Evolutionary conservation across 805 yeast genomes (phyloP).

Genomic region (Yarrowia sp.): DNA sequence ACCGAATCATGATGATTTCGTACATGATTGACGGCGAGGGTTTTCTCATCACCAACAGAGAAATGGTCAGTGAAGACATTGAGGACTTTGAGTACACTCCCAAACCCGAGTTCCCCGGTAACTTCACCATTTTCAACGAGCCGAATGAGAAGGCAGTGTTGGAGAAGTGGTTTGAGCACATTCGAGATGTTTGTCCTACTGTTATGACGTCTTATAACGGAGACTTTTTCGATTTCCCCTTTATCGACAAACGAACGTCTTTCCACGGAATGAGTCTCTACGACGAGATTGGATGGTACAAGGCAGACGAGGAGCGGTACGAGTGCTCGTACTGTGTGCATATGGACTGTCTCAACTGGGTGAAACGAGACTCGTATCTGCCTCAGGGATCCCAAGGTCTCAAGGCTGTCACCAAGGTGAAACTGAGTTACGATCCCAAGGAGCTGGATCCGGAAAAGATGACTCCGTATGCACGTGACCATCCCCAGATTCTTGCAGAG

Average conservation of each 20-base stretch:
- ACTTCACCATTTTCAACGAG: conserved; percentile 89
- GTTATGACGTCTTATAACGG: conserved; percentile 99
- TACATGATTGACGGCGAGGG: conserved; percentile 99
- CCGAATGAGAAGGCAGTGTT: conserved; percentile 78
- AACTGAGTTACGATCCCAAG: conserved; percentile 93
- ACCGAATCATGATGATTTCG: conserved; percentile 98
- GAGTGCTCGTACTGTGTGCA: conserved; percentile 91
- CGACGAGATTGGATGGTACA: conserved; percentile 91
- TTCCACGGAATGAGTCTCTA: conserved; percentile 87
- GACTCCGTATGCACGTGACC: conserved; percentile 96
- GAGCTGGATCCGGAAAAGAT: conserved; percentile 96
- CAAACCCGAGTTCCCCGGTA: conserved; percentile 92
- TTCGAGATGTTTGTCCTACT: conserved; percentile 86
- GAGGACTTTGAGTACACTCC: conserved; percentile 98
- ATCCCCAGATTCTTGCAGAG: conserved; percentile 91
- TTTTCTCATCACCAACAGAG: conserved; percentile 89
- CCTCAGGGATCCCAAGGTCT: conserved; percentile 99
- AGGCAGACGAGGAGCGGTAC: conserved; percentile 93
- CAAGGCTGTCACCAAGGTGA: conserved; percentile 95
- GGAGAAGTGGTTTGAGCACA: conserved; percentile 83
- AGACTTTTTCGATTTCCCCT: conserved; percentile 99
- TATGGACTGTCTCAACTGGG: conserved; percentile 99
- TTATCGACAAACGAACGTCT: conserved; percentile 85
- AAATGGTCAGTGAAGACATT: conserved; percentile 91
- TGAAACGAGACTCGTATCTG: conserved; percentile 92